Base-by-base conservation (phyloP, 306 rosid species). In the Vigna radiata region DNA sequence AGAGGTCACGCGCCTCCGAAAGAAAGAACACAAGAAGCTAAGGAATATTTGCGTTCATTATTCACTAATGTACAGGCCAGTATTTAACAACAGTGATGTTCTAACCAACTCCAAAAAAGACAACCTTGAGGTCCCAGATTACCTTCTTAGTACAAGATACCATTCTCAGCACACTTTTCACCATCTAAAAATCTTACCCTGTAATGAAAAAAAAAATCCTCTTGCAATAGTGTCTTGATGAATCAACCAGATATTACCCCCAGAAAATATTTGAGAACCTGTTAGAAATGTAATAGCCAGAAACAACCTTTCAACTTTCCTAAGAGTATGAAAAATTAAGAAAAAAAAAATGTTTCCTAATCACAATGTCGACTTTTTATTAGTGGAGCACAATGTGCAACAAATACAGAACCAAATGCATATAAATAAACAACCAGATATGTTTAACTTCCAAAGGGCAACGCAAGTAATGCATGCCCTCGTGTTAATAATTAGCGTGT, bases 201-300 rank as follows among this genome's bases (percentile, higher is more conserved):
- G 63, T 1, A 56, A 56, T 5, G 18, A 29, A 61, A 33, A 25
- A 21, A 25, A 16, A 61, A 10, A 36, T 33, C 48, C 48, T 63
- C 16, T n/a, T 36, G 48, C 5, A 33, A 16, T 31, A 7, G 27
- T 36, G 15, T 36, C n/a, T n/a, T 4, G n/a, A 31, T 63, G 27
- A 63, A 61, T 61, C 23, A 61, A 61, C n/a, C 68, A 61, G 46
- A 61, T 33, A 31, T 31, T 31, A 21, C 6, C 68, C 21, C 16
- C 33, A 36, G 9, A 60, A 36, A 59, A 61, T 31, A 61, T 31
- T 61, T 61, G 67, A 31, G 67, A 29, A 61, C 21, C 67, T 59
- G 15, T 27, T 27, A 59, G 41, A 13, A 1, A 6, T 36, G 41
- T 36, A 21, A 23, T 31, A 0, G 15, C 36, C 36, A 56, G 36